phyloP scores from a whole-genome alignment of 2,329 filamentous ascomycete genomes.

The Knufia petricola region DNA sequence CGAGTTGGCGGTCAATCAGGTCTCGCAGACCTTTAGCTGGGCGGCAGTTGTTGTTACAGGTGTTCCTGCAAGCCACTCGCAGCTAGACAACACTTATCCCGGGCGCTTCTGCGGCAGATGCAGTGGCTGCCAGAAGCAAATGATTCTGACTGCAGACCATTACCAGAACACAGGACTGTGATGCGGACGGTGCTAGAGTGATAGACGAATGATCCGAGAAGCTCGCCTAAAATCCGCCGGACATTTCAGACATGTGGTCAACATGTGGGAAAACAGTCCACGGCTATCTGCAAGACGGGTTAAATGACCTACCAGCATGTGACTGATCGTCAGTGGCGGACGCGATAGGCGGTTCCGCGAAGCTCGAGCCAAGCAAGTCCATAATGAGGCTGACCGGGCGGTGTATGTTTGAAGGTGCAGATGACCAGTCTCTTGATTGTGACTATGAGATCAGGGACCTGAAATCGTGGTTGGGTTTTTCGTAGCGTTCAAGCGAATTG shows the following conservation, averaged over 20 bases:
- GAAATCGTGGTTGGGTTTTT: constrained; percentile 1
- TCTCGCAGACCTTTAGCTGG: constrained; percentile 1
- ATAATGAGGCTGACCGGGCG: not conserved
- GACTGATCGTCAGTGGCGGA: constrained; percentile 3
- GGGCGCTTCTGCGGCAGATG: not conserved
- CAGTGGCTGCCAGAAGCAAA: not conserved
- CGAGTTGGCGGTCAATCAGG: constrained; percentile 6
- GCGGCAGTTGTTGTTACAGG: constrained; percentile 6
- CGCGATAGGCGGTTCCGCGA: constrained; percentile 1
- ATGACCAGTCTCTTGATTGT: constrained; percentile 1
- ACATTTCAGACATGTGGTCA: not conserved
- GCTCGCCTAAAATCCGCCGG: not conserved
- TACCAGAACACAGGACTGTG: not conserved
- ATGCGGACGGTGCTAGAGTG: not conserved
- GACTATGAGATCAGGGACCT: not conserved
- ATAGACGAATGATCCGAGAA: not conserved
- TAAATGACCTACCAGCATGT: constrained; percentile 5
- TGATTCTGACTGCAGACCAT: not conserved
- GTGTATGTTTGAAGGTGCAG: not conserved
- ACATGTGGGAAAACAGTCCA: not conserved
- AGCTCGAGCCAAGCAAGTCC: not conserved
- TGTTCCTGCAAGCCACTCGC: constrained; percentile 1
- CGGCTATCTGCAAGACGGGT: not conserved
- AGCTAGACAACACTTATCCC: not conserved
- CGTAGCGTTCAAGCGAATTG: not conserved